Evolutionary conservation across 352 stramenopile genomes (phyloP), one percentile per base, ranked within the genome.

Genomic region (Elongisporangium anandrum): DNA sequence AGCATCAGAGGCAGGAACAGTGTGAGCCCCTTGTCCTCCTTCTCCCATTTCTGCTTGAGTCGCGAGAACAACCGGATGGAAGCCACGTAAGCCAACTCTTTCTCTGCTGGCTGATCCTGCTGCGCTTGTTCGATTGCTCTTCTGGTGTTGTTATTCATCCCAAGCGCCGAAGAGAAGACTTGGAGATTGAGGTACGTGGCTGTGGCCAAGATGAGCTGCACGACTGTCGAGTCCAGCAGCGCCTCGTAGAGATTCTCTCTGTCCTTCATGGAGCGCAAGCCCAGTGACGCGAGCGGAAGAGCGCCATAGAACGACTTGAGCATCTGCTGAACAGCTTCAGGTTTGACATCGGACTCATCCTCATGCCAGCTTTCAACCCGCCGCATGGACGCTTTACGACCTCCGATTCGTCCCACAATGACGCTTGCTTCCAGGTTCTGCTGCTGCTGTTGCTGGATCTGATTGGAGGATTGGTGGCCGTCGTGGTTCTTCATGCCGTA

Each of bases 1-100:
- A 92, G 57, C 5, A 85, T 45, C 10, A 92, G 61, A 3, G 80
- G 77, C 10, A 91, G 45, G 23, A 75, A 73, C 2, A 87, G 58
- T 16, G 64, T 38, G 4, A 79, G 24, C 2, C 72, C 72, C 16
- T 73, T 71, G 17, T 69, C 61, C 39, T 70, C 60, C 15, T 48
- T 56, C 39, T 60, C 52, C 26, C 68, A 53, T 13, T 49, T 48
- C 4, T 57, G 53, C 23, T 77, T 73, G 55, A 77, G 65, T 23
- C 38, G 50, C 19, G 48, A 54, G 54, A 87, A 90, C 3, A 64
- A 26, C 3, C 68, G 62, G n/a, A 70, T 57, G 10, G 78, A 68
- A 12, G 62, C 56, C 22, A 88, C 75, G 29, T 85, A 85, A 9
- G 87, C 61, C 3, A 50, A 38, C 48, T 88, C 75, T 26, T 73